Evolutionary conservation across 768 basidiomycete genomes (phyloP).

Genomic region (Chiua virens): DNA sequence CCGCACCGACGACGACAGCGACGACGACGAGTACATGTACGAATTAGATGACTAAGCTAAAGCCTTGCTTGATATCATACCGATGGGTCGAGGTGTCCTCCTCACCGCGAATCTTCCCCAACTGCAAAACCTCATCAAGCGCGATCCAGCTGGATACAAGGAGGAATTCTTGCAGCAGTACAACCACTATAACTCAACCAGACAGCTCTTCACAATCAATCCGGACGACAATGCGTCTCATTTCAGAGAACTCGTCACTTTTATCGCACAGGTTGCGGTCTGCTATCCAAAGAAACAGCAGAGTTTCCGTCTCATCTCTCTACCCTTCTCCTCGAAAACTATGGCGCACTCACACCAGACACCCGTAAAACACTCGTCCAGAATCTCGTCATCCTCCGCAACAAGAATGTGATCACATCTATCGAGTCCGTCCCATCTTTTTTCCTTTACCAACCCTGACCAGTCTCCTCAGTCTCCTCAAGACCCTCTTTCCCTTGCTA

Average conservation of each 20-base stretch:
- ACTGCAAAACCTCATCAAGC: constrained; percentile 95
- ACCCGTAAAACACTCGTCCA: constrained; percentile 84
- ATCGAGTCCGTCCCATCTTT: constrained; percentile 65
- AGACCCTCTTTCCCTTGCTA: constrained; percentile 90
- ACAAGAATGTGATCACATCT: constrained; percentile 89
- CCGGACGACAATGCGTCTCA: constrained; percentile 84
- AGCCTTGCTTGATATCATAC: not conserved
- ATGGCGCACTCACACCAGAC: constrained; percentile 73
- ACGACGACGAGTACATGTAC: constrained; percentile 1
- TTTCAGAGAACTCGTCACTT: constrained; percentile 85
- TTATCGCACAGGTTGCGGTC: constrained; percentile 75
- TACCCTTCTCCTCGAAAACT: constrained; percentile 73
- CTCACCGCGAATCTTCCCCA: constrained; percentile 91
- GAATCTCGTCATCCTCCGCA: constrained; percentile 89
- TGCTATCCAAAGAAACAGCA: constrained; percentile 91
- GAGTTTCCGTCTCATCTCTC: constrained; percentile 83
- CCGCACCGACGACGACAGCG: not conserved
- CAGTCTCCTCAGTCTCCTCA: constrained; percentile 63
- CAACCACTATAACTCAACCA: constrained; percentile 88
- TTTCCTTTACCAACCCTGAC: constrained; percentile 4
- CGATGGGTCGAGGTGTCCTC: constrained; percentile 36
- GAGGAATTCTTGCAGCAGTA: constrained; percentile 98
- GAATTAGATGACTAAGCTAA: constrained; percentile 19
- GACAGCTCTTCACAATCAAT: constrained; percentile 79
- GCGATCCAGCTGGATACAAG: constrained; percentile 85